phyloP scores from a whole-genome alignment of 2,329 filamentous ascomycete genomes.

The Arthrobotrys iridis region DNA sequence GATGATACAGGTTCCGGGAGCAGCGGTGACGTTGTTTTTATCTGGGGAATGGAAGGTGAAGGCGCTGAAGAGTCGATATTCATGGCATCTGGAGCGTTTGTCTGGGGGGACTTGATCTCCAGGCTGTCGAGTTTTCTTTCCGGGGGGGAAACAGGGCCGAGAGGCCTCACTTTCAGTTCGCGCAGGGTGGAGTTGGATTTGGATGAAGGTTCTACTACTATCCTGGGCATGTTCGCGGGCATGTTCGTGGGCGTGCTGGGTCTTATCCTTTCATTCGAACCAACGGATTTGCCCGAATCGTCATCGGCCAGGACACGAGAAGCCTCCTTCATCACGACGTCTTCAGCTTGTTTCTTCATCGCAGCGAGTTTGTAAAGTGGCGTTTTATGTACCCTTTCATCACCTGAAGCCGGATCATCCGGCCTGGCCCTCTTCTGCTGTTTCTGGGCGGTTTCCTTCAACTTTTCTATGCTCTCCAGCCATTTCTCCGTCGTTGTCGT shows the following conservation, averaged over 20 bases:
- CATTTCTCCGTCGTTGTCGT: conserved; percentile 37
- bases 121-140: conserved; percentile 10
- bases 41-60: not conserved
- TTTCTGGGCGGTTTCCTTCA: conserved; percentile 38
- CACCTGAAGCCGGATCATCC: conserved; percentile 37
- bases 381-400: conserved; percentile 55
- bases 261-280: conserved; percentile 48
- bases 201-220: not conserved
- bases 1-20: not conserved
- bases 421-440: conserved; percentile 23
- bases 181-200: not conserved
- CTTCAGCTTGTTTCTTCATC: conserved; percentile 50
- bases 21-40: not conserved
- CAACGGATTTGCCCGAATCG: conserved; percentile 45
- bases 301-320: conserved; percentile 34
- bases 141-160: not conserved
- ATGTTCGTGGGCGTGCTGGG: conserved; percentile 41
- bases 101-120: not conserved
- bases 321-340: conserved; percentile 54
- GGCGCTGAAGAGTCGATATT: conserved; percentile 3
- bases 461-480: conserved; percentile 42
- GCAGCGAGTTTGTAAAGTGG: conserved; percentile 53
- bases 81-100: not conserved
- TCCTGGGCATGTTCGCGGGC: not conserved
- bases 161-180: not conserved